Evolutionary conservation across 495 filamentous ascomycete species (phyloP).

Genomic region (Haplographium delicatum): DNA sequence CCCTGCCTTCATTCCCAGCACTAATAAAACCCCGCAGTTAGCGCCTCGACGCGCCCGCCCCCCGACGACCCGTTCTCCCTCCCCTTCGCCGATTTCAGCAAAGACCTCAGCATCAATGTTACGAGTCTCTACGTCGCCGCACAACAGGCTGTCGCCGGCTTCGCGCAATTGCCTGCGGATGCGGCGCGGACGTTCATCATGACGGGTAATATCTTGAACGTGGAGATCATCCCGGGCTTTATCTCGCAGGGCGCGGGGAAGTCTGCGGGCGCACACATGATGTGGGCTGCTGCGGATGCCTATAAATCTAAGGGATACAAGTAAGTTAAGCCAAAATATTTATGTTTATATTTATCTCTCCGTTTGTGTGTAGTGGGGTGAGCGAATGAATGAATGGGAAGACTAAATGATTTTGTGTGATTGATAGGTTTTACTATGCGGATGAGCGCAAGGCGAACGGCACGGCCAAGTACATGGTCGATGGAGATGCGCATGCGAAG

Average conservation of each 20-base stretch:
- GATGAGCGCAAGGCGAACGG: conserved; percentile 42
- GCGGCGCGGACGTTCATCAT: conserved; percentile 40
- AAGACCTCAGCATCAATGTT: conserved; percentile 35
- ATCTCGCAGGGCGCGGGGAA: conserved; percentile 37
- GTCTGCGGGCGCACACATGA: conserved; percentile 37
- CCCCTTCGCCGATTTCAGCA: conserved; percentile 28
- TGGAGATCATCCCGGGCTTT: conserved; percentile 24
- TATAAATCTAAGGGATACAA: conserved; percentile 40
- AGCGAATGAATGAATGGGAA: not conserved
- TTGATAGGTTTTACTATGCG: conserved; percentile 41
- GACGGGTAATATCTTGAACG: conserved; percentile 42
- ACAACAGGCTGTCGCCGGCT: conserved; percentile 34
- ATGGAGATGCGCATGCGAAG: conserved; percentile 38
- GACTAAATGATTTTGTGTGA: not conserved
- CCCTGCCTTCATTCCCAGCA: conserved; percentile 3
- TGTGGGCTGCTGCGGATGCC: conserved; percentile 30
- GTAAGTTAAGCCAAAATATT: conserved; percentile 24
- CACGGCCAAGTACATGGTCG: conserved; percentile 23
- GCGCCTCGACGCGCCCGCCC: conserved; percentile 18
- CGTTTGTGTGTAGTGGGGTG: no score
- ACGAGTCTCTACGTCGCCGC: conserved; percentile 37
- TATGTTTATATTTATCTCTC: no score
- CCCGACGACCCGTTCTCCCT: conserved; percentile 31
- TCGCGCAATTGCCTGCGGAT: conserved; percentile 29
- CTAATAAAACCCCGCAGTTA: conserved; percentile 17